Conservation (phyloP, 202 grass and related monocot genomes). For the Tripidium arundinaceum region DNA sequence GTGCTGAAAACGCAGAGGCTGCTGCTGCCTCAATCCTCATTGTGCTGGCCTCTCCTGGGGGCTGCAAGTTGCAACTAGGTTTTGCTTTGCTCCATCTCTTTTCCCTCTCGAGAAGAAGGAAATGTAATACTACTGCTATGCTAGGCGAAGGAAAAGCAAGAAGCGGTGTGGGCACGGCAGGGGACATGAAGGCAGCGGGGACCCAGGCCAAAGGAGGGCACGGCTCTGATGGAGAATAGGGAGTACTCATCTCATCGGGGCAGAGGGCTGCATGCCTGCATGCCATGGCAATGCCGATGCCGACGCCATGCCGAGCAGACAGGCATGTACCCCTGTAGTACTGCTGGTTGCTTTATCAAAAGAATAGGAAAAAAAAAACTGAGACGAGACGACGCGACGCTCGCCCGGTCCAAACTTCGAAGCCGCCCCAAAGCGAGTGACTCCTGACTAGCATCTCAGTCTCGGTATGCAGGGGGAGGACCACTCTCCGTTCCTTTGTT, state of each 20-base stretch:
- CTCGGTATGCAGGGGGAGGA: neutral
- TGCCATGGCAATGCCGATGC: neutral
- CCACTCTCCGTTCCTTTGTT: constrained; percentile 13
- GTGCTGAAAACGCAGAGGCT: neutral
- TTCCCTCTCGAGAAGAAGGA: neutral
- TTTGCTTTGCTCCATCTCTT: constrained; percentile 1
- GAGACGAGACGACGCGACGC: neutral
- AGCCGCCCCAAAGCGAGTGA: neutral
- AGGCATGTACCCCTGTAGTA: neutral
- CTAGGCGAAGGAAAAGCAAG: constrained; percentile 27
- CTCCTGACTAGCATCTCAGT: no score
- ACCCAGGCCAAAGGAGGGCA: neutral
- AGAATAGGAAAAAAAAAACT: constrained; percentile 40
- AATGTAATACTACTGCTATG: no score
- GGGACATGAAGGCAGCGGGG: constrained; percentile 45
- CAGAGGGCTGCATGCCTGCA: no score
- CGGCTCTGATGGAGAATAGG: no score
- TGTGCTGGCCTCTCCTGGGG: neutral
- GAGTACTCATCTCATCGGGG: neutral
- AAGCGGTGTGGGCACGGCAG: constrained; percentile 20
- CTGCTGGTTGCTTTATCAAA: constrained; percentile 35
- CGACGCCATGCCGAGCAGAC: constrained; percentile 29
- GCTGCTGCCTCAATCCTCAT: neutral
- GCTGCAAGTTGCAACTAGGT: neutral
- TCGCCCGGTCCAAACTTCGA: constrained; percentile 16